Base-by-base conservation (phyloP, 1,284 basidiomycete genomes). In the Fomitiporia mediterranea region DNA sequence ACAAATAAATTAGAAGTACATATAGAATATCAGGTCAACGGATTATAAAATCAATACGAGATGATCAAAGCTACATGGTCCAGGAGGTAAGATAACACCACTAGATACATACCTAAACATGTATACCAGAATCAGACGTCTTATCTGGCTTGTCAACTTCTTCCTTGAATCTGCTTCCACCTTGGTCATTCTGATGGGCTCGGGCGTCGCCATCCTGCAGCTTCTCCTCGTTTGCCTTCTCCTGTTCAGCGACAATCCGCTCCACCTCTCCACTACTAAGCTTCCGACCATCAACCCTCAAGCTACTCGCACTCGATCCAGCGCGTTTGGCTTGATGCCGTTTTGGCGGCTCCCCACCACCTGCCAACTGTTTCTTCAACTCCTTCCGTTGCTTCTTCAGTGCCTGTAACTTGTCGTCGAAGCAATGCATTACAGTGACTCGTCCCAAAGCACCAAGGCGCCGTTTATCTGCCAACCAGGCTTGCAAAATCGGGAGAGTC, bases 401-500 rank as follows among this genome's bases (percentile, higher is more conserved):
- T 38, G 59, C 50, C 60, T 66, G 63, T 19, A 71, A 60, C 28
- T 54, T 54, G 19, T 65, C 59, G 47, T 64, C 61, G 37, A 61
- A 60, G 11, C 61, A 66, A 53, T 70, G 63, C 62, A 70, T 67
- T 9, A 64, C 64, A 17, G 64, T 66, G n/a, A 72, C 62, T 15
- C 66, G 65, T 13, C 70, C 69, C 40, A 72, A 62, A 19, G 66
- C 69, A 8, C 67, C 67, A 13, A 71, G 63, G 55, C 69, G 69
- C 21, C 53, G 55, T 11, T 64, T 63, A 27, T 62, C 59, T 2
- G 64, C 60, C 30, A 79, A 66, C 62, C 67, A 78, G 42, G 66
- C 61, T 40, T 69, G 64, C 25, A 78, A 63, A 0, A 68, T 55
- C 5, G 76, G 73, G 9, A 78, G 64, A 21, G 76, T 66, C 25